Percentiles rank a stretch among this genome's conserved stretches.
Evolutionary conservation across 2,329 filamentous ascomycete species (phyloP).

Genomic region (Simplicillium sp.): DNA sequence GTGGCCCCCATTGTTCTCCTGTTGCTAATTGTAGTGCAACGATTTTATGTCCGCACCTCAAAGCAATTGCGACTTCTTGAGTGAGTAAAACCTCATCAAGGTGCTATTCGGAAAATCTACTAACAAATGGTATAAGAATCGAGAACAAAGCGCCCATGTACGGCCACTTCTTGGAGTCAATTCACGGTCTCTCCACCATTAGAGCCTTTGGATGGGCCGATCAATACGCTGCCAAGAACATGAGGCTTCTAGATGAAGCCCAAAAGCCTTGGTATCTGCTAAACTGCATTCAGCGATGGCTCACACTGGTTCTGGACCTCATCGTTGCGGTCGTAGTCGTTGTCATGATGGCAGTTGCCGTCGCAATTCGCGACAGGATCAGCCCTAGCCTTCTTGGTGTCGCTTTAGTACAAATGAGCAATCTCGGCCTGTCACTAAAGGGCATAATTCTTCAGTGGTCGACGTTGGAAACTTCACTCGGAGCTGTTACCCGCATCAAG

Average conservation of each 20-base stretch:
- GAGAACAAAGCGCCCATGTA: conserved; percentile 23
- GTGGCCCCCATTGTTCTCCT: conserved; percentile 32
- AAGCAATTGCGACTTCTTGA: conserved; percentile 45
- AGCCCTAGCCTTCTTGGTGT: not conserved
- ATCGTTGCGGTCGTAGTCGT: conserved; percentile 39
- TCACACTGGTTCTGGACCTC: conserved; percentile 40
- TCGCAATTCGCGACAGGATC: conserved; percentile 16
- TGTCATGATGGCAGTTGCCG: conserved; percentile 24
- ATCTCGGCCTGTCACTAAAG: not conserved
- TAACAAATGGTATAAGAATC: conserved; percentile 11
- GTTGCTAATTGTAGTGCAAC: conserved; percentile 34
- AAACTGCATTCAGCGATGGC: conserved; percentile 42
- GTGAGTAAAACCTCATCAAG: conserved; percentile 9
- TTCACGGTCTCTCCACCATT: conserved; percentile 22
- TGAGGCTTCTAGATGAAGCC: conserved; percentile 29
- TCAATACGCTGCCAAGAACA: conserved; percentile 25
- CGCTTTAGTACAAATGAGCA: conserved; percentile 1
- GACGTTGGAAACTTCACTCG: conserved; percentile 4
- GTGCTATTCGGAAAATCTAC: not conserved
- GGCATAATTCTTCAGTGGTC: conserved; percentile 3
- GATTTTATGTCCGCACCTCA: conserved; percentile 44
- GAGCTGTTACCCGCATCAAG: conserved; percentile 11
- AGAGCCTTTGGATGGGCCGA: conserved; percentile 28
- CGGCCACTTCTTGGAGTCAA: conserved; percentile 21
- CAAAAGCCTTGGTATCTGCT: conserved; percentile 45